Conservation (phyloP, 495 filamentous ascomycete genomes). For the Bombardia bombarda region DNA sequence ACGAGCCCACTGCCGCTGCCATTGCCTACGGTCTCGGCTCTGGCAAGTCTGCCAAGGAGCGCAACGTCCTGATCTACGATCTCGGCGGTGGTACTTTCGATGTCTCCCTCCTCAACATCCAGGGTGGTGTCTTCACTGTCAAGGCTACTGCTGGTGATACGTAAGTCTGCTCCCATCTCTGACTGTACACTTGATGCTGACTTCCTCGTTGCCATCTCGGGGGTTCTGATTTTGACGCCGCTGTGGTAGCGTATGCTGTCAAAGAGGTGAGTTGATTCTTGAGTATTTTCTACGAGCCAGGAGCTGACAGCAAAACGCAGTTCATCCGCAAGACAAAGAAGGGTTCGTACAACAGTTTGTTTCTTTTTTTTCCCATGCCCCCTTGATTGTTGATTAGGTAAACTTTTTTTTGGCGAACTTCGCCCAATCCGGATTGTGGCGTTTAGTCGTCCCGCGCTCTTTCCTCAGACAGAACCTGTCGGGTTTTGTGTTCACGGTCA, state of each 20-base stretch:
- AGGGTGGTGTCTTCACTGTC: conserved; percentile 99
- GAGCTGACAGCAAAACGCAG: conserved; percentile 84
- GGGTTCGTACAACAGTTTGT: no score
- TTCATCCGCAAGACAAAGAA: conserved; percentile 89
- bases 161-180: neutral
- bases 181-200: neutral
- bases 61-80: conserved; percentile 99
- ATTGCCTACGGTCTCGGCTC: conserved; percentile 94
- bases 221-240: conserved; percentile 99
- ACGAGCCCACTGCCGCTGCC: conserved; percentile 95
- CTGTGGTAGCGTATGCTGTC: no score
- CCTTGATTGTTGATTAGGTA: no score
- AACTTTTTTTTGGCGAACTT: no score
- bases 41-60: conserved; percentile 91
- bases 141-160: conserved; percentile 98
- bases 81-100: conserved; percentile 99
- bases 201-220: conserved; percentile 63
- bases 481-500: no score
- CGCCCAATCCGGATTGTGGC: no score
- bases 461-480: no score
- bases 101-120: conserved; percentile 97
- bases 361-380: no score
- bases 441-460: no score
- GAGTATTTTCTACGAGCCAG: no score
- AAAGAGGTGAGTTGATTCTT: no score